Percentiles rank a stretch among this genome's conserved stretches.
Conservation (phyloP, 2,329 filamentous ascomycete genomes). For the Xylariaceae sp. region DNA sequence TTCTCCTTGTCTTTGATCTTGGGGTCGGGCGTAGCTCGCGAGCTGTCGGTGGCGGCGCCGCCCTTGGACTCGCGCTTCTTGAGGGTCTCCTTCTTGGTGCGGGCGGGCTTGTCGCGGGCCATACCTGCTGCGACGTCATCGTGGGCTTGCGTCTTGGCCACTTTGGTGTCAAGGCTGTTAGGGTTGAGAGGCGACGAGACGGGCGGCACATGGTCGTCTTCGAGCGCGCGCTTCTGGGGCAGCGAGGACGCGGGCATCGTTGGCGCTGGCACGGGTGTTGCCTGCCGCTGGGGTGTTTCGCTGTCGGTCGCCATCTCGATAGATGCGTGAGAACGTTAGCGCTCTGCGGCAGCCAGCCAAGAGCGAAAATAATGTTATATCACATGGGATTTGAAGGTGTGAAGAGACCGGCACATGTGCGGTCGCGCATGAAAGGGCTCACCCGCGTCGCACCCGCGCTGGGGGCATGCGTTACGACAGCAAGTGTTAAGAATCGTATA, state of each 20-base stretch:
- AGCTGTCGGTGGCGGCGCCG: slow-evolving; percentile 43
- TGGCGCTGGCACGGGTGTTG: slow-evolving; percentile 27
- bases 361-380: too few species aligned
- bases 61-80: slow-evolving; percentile 66
- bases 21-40: slow-evolving; percentile 55
- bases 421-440: too few species aligned
- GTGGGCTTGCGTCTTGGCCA: slow-evolving; percentile 34
- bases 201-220: slow-evolving; percentile 66
- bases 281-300: slow-evolving; percentile 27
- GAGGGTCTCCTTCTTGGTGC: slow-evolving; percentile 61
- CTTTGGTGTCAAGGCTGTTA: slow-evolving; percentile 42
- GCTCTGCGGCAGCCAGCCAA: too few species aligned
- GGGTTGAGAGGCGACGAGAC: slow-evolving; percentile 74
- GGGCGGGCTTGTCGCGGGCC: slow-evolving; percentile 46
- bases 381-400: too few species aligned
- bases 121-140: slow-evolving; percentile 35
- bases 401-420: too few species aligned
- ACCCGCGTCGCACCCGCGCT: too few species aligned
- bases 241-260: slow-evolving; percentile 43
- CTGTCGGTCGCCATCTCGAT: slow-evolving; percentile 29
- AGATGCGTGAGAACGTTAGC: neutral
- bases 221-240: slow-evolving; percentile 62
- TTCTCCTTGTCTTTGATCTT: slow-evolving; percentile 29
- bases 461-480: too few species aligned
- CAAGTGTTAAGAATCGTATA: too few species aligned